Conservation (phyloP, 768 basidiomycete species). For the Amanita pallidorosea region DNA sequence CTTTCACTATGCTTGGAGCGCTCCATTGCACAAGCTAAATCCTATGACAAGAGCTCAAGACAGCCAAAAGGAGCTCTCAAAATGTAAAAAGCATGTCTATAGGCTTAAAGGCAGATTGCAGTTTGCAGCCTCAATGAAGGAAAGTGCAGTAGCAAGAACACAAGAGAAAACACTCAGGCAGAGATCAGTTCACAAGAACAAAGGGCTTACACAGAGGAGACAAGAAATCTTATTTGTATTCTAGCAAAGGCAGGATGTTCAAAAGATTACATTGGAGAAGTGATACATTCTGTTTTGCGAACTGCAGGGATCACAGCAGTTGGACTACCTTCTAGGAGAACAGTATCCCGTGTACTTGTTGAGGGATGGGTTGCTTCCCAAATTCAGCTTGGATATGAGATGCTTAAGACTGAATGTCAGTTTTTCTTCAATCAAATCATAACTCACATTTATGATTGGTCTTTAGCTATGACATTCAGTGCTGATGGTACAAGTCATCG, state of each 20-base stretch:
- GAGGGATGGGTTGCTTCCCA: conserved; percentile 15
- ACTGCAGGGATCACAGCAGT: conserved; percentile 9
- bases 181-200: conserved; percentile 5
- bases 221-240: conserved; percentile 9
- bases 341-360: conserved; percentile 8
- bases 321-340: conserved; percentile 6
- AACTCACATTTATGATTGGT: conserved; percentile 7
- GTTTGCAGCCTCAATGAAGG: background rate
- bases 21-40: background rate
- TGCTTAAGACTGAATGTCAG: conserved; percentile 9
- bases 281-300: conserved; percentile 9
- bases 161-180: conserved; percentile 4
- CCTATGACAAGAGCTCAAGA: background rate
- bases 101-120: background rate
- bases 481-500: conserved; percentile 8
- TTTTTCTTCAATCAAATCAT: background rate
- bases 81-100: background rate
- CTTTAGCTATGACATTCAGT: conserved; percentile 6
- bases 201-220: too few relatives aligned
- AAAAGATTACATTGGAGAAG: conserved; percentile 8
- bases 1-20: background rate
- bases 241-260: conserved; percentile 11
- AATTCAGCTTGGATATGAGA: conserved; percentile 14
- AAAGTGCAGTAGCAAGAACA: background rate
- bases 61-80: background rate